A percentile compares a stretch with the other conserved stretches of the same genome.
Evolutionary conservation across 495 filamentous ascomycete genomes (phyloP).

Genomic region (Aspergillus saccharolyticus): DNA sequence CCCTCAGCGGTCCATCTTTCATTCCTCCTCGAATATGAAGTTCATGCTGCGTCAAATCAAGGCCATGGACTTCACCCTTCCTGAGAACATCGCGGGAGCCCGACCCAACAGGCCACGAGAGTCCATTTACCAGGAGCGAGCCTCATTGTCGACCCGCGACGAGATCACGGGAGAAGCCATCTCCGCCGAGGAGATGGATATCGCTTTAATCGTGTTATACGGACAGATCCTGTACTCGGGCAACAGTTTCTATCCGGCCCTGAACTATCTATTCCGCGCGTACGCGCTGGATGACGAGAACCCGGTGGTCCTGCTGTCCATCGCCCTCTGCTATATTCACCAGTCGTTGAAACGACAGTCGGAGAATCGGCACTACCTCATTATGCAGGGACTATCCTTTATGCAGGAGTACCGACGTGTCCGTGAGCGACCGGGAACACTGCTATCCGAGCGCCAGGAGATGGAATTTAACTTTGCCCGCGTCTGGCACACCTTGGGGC

Average conservation of each 20-base stretch:
- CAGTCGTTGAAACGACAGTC: conserved; percentile 81
- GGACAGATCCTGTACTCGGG: conserved; percentile 79
- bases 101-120: conserved; percentile 20
- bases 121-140: conserved; percentile 41
- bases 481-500: conserved; percentile 73
- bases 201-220: conserved; percentile 78
- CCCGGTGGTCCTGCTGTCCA: conserved; percentile 65
- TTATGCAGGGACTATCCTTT: conserved; percentile 80
- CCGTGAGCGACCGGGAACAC: conserved; percentile 31
- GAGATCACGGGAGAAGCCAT: conserved; percentile 41
- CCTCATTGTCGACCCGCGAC: conserved; percentile 46
- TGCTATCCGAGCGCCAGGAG: conserved; percentile 61
- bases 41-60: conserved; percentile 88
- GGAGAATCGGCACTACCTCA: conserved; percentile 80
- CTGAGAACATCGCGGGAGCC: conserved; percentile 22
- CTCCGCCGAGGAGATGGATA: conserved; percentile 53
- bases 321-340: conserved; percentile 70
- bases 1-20: conserved; percentile 44
- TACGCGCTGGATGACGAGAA: conserved; percentile 73
- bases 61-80: conserved; percentile 67
- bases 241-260: conserved; percentile 70
- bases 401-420: conserved; percentile 69
- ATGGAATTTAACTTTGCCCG: conserved; percentile 86
- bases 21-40: conserved; percentile 67
- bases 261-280: conserved; percentile 90